phyloP scores from a whole-genome alignment of 225 moss, liverwort and hornwort genomes.

The Sphagnum contortum region DNA sequence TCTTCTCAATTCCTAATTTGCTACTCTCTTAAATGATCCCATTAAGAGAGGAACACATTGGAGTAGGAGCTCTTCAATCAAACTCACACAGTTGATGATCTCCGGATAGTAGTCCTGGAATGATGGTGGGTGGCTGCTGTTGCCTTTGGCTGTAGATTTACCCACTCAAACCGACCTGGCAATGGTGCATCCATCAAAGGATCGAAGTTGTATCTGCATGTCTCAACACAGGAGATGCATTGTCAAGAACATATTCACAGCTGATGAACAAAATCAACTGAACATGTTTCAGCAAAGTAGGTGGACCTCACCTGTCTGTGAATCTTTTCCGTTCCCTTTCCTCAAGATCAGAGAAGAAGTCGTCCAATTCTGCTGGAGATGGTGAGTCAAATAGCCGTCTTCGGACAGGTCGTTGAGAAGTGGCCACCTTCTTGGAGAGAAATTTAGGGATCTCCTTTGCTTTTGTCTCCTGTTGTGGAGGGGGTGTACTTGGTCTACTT shows the following conservation, averaged over 20 bases:
- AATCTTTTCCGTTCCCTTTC: slow-evolving; percentile 23
- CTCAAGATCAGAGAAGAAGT: slow-evolving; percentile 30
- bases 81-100: slow-evolving; percentile 14
- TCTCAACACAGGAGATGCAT: neutral
- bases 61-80: slow-evolving; percentile 4
- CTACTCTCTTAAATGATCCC: neutral
- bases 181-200: slow-evolving; percentile 25
- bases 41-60: too few relatives aligned
- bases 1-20: slow-evolving; percentile 5
- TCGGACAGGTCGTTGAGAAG: slow-evolving; percentile 14
- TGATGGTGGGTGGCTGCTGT: neutral
- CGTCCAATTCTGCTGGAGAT: slow-evolving; percentile 24
- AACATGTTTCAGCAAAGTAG: neutral
- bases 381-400: slow-evolving; percentile 25
- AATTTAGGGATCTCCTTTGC: slow-evolving; percentile 14
- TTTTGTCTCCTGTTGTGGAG: slow-evolving; percentile 5
- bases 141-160: slow-evolving; percentile 5
- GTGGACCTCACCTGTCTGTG: slow-evolving; percentile 17
- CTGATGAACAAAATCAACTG: neutral
- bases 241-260: neutral
- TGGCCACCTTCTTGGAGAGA: slow-evolving; percentile 16
- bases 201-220: slow-evolving; percentile 37
- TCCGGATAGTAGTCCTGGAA: slow-evolving; percentile 19
- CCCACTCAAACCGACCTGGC: slow-evolving; percentile 35
- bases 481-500: slow-evolving; percentile 21